Percentiles rank a stretch among this genome's conserved stretches.
These are phyloP conservation scores for Pelargonium australe DNA, from an alignment of 441 rosid genomes.

Conservation along the genomic window DNA sequence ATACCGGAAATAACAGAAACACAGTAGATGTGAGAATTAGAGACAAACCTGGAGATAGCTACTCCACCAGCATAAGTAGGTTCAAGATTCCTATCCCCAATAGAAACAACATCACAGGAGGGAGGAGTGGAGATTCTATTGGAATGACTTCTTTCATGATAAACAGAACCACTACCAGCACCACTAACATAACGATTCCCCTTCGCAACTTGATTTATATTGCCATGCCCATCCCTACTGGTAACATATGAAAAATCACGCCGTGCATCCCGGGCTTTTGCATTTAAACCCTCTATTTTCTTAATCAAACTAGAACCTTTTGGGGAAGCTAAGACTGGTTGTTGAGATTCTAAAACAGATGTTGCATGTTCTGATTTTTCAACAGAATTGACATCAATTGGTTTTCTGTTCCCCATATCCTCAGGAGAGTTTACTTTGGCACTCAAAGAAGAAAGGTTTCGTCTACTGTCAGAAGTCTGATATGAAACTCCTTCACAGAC, in stretches of 20 bases:
- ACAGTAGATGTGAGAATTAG: conserved; percentile 16
- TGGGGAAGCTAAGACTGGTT: conserved; percentile 21
- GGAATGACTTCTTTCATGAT: conserved; percentile 29
- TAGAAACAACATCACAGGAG: conserved; percentile 23
- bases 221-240: conserved; percentile 13
- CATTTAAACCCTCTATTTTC: conserved; percentile 70
- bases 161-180: conserved; percentile 29
- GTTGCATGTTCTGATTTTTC: conserved; percentile 28
- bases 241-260: conserved; percentile 13
- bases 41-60: conserved; percentile 53
- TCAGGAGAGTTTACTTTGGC: conserved; percentile 34
- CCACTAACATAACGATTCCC: conserved; percentile 30
- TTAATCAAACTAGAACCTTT: conserved; percentile 63
- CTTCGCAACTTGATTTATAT: conserved; percentile 21
- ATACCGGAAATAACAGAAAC: conserved; percentile 20
- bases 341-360: conserved; percentile 25
- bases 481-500: conserved; percentile 29
- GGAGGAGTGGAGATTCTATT: conserved; percentile 27
- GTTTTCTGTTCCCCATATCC: conserved; percentile 25
- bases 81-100: conserved; percentile 36
- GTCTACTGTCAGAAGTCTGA: conserved; percentile 27
- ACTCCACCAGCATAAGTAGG: conserved; percentile 31
- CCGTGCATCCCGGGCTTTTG: conserved; percentile 24
- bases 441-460: conserved; percentile 23
- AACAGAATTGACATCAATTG: conserved; percentile 30